Conservation (phyloP, 345 rosid genomes). For the Trapa bicornis region DNA sequence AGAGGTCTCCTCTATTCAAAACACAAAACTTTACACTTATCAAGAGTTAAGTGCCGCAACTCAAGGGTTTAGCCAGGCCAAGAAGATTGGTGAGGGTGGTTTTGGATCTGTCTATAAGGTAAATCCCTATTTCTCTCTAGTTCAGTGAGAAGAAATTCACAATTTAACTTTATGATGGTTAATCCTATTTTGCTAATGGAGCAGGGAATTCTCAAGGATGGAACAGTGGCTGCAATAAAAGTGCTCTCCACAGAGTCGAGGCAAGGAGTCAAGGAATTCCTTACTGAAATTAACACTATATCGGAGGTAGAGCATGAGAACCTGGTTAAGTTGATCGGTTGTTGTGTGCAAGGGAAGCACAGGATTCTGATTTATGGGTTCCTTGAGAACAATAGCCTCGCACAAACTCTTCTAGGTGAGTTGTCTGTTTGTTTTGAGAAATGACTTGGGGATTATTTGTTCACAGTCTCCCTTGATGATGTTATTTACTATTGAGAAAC, state of each 20-base stretch:
- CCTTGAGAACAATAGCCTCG: conserved; percentile 5
- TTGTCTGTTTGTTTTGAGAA: not conserved
- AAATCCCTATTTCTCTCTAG: not conserved
- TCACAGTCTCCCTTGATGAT: no score
- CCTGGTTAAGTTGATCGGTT: conserved; percentile 8
- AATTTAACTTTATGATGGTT: not conserved
- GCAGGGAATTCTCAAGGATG: conserved; percentile 4
- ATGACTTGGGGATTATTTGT: no score
- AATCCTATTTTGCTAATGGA: not conserved
- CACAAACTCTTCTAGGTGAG: conserved; percentile 5
- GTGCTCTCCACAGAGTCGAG: conserved; percentile 4
- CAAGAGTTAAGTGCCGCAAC: conserved; percentile 5
- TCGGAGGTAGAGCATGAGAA: conserved; percentile 5
- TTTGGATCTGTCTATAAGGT: conserved; percentile 9
- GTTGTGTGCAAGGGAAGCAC: conserved; percentile 8
- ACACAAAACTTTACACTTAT: not conserved
- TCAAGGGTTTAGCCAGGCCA: not conserved
- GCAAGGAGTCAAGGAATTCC: conserved; percentile 4
- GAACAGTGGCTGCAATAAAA: conserved; percentile 1
- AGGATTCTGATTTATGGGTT: conserved; percentile 6
- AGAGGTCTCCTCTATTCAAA: conserved; percentile 31
- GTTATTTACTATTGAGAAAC: no score
- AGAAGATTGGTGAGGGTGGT: conserved; percentile 10
- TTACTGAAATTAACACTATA: not conserved
- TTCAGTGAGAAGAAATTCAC: not conserved